Conservation (phyloP, 371 early-diverging fungal species). For the Sporodiniella umbellata region DNA sequence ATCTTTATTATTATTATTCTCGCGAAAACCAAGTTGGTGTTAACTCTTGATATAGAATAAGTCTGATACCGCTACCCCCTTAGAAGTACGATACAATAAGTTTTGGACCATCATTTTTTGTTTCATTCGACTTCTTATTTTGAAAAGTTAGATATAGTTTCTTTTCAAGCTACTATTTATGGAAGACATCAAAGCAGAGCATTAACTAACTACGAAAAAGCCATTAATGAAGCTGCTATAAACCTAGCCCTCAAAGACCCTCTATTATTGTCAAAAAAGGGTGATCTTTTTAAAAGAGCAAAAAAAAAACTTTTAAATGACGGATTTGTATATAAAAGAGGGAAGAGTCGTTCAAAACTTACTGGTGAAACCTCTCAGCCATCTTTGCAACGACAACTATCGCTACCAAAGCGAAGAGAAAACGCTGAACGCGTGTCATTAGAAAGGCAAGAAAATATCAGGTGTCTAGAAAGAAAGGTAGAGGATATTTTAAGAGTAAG, state of each 20-base stretch:
- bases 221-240: conserved; percentile 53
- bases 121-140: neutral
- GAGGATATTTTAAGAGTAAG: conserved; percentile 26
- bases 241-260: conserved; percentile 51
- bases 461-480: conserved; percentile 32
- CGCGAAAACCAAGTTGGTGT: too few species aligned
- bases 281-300: conserved; percentile 49
- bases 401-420: conserved; percentile 30
- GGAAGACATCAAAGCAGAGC: conserved; percentile 47
- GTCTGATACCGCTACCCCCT: neutral
- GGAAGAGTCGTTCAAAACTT: conserved; percentile 56
- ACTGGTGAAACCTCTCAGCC: conserved; percentile 23
- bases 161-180: conserved; percentile 54
- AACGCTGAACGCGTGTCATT: conserved; percentile 47
- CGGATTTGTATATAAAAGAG: conserved; percentile 61
- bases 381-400: conserved; percentile 6
- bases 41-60: neutral
- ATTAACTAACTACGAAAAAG: conserved; percentile 54
- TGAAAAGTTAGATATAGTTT: conserved; percentile 31
- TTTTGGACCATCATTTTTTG: neutral
- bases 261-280: conserved; percentile 45
- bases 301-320: conserved; percentile 50
- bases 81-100: conserved; percentile 1
- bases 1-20: conserved; percentile 1
- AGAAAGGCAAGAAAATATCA: conserved; percentile 34